These are phyloP conservation scores for Fusarium longipes DNA, from an alignment of 2,329 filamentous ascomycete species.

Conservation along the genomic window DNA sequence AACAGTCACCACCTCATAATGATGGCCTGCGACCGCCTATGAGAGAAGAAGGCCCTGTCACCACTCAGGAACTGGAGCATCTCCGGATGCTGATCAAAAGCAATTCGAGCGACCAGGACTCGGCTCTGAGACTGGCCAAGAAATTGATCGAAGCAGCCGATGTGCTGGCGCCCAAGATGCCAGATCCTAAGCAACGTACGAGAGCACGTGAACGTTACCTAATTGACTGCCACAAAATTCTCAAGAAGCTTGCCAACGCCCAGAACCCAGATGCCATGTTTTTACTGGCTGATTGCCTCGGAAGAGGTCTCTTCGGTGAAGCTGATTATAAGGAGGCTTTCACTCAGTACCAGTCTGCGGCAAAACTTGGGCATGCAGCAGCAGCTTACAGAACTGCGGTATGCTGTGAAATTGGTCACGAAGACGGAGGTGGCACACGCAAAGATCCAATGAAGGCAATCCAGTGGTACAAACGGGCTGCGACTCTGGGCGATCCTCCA, in stretches of 20 bases:
- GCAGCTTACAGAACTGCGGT: constrained; percentile 95
- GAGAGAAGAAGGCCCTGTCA: constrained; percentile 67
- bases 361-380: constrained; percentile 86
- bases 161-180: constrained; percentile 72
- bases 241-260: constrained; percentile 84
- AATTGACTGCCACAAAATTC: constrained; percentile 85
- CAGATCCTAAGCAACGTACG: constrained; percentile 76
- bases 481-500: constrained; percentile 87
- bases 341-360: constrained; percentile 90
- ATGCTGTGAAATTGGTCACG: constrained; percentile 95
- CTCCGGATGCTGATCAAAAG: constrained; percentile 76
- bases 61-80: constrained; percentile 79
- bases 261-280: constrained; percentile 92
- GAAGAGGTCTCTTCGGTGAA: constrained; percentile 82
- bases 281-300: constrained; percentile 88
- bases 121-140: constrained; percentile 80
- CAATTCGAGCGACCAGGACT: constrained; percentile 77
- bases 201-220: constrained; percentile 87
- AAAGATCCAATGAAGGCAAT: constrained; percentile 93
- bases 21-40: constrained; percentile 42
- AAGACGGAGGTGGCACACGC: constrained; percentile 92
- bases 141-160: constrained; percentile 87
- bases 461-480: constrained; percentile 97
- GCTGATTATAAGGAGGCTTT: constrained; percentile 93
- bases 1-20: constrained; percentile 48